Evolutionary conservation across 1,139 yeast genomes (phyloP), one percentile per base, ranked within the genome.

Genomic region (Taphrina communis): DNA sequence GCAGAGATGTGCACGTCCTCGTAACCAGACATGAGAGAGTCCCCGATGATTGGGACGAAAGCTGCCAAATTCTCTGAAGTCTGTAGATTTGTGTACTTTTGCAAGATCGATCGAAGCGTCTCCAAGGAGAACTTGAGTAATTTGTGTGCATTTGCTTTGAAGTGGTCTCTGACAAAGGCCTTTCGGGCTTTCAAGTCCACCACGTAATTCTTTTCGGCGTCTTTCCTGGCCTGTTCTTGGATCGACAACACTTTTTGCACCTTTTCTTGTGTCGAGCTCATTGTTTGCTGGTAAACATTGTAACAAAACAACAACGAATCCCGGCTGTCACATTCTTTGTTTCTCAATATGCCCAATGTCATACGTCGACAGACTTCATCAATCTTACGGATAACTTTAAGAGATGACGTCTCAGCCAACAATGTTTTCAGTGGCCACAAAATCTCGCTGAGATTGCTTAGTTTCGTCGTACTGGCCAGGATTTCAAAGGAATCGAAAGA

Each of bases 401-500:
- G 80, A 5, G 88, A 84, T 11, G 92, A 82, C 73, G 86, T 85
- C 75, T 89, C 95, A 66, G 82, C 80, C 71, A 94, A 80, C 69
- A 85, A 78, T 3, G 81, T 76, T 75, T 87, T 87, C 50, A 94
- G 81, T 0, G 99, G 99, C 17, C 82, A 82, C 36, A 94, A 79
- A 42, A 95, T 79, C 65, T 79, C 79, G n/a, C 83, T 81, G 76
- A 93, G 90, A 59, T 81, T 79, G 6, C 82, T 77, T 71, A 93
- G 80, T n/a, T 84, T 80, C 55, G 93, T 84, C 75, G 87, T 86
- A 7, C 86, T 78, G 0, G 97, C 84, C 61, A 93, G 76, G 25
- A 92, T 80, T 77, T 93, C 97, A 51, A 88, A 95, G 6, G 96
- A 87, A 74, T 94, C 98, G 76, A 82, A 89, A 81, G 97, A 89